A percentile compares a stretch with the other conserved stretches of the same genome.
Evolutionary conservation across 108 stramenopile species (phyloP).

Genomic region (Cyclostephanos tholiformis): DNA sequence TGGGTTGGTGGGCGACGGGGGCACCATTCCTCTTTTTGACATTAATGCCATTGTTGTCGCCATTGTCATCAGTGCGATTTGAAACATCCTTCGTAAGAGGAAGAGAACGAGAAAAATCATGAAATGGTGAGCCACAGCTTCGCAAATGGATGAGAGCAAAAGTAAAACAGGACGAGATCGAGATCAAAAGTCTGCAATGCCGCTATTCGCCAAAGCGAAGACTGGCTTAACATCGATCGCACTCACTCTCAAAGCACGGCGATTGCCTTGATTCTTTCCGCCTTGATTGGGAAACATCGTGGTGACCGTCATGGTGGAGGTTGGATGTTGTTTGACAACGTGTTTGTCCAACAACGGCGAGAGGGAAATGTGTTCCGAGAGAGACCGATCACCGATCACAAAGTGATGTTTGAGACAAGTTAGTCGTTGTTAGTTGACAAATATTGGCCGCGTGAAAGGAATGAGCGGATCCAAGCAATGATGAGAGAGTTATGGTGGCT

Average conservation of each 20-base stretch:
- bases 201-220: not conserved
- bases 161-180: not conserved
- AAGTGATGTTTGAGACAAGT: not conserved
- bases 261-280: constrained; percentile 24
- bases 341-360: constrained; percentile 14
- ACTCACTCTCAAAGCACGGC: constrained; percentile 50
- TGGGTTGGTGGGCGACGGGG: constrained; percentile 21
- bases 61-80: constrained; percentile 35
- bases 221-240: not conserved
- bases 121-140: not conserved
- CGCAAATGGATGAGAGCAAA: not conserved
- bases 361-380: not conserved
- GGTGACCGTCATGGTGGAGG: constrained; percentile 2
- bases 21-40: constrained; percentile 6
- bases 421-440: not conserved
- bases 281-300: constrained; percentile 39
- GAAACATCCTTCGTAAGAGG: constrained; percentile 45
- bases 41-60: constrained; percentile 23
- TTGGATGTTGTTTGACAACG: not conserved
- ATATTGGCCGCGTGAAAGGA: not conserved
- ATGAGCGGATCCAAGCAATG: not conserved
- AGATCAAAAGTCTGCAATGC: not conserved
- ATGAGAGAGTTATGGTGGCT: constrained; percentile 14
- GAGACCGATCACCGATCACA: constrained; percentile 3
- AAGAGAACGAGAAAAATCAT: not conserved